These are phyloP conservation scores for Tolypocladium tundrense DNA, from an alignment of 2,329 filamentous ascomycete genomes.

Conservation along the genomic window DNA sequence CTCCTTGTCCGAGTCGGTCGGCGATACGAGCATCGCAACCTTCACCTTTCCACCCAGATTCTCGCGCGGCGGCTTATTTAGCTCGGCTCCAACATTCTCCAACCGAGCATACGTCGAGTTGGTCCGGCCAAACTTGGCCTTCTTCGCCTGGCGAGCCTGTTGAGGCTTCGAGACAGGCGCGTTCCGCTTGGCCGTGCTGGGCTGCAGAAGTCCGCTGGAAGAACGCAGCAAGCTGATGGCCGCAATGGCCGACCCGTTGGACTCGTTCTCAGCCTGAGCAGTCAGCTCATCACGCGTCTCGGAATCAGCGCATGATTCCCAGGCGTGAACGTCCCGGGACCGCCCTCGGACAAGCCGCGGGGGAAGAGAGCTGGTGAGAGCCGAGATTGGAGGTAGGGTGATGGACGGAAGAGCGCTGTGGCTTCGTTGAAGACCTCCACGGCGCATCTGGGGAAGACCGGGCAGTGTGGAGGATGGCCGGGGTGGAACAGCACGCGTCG, in stretches of 20 bases:
- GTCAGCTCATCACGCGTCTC: constrained; percentile 70
- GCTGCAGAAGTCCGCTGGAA: constrained; percentile 42
- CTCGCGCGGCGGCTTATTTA: constrained; percentile 13
- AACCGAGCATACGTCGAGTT: constrained; percentile 53
- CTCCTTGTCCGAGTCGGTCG: constrained; percentile 80
- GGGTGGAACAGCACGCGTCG: constrained; percentile 42
- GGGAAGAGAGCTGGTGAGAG: constrained; percentile 40
- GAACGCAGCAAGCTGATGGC: constrained; percentile 75
- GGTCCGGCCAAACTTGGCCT: constrained; percentile 49
- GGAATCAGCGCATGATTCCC: constrained; percentile 84
- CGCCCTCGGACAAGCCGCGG: constrained; percentile 55
- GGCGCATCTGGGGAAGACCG: constrained; percentile 35
- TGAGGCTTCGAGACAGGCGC: constrained; percentile 26
- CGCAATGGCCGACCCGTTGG: constrained; percentile 66
- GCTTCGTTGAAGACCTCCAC: constrained; percentile 54
- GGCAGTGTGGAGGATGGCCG: constrained; percentile 36
- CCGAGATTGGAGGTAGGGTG: constrained; percentile 46
- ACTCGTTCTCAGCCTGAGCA: constrained; percentile 70
- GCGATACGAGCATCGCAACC: constrained; percentile 26
- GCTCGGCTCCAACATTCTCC: constrained; percentile 30
- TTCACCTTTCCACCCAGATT: constrained; percentile 23
- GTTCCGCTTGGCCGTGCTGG: constrained; percentile 58
- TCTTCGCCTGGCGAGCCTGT: constrained; percentile 39
- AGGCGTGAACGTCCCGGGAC: constrained; percentile 78
- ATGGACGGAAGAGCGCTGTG: constrained; percentile 54